Percentiles rank a stretch among this genome's conserved stretches.
Conservation (phyloP, 2,329 filamentous ascomycete genomes). For the Colletotrichum eleusines region DNA sequence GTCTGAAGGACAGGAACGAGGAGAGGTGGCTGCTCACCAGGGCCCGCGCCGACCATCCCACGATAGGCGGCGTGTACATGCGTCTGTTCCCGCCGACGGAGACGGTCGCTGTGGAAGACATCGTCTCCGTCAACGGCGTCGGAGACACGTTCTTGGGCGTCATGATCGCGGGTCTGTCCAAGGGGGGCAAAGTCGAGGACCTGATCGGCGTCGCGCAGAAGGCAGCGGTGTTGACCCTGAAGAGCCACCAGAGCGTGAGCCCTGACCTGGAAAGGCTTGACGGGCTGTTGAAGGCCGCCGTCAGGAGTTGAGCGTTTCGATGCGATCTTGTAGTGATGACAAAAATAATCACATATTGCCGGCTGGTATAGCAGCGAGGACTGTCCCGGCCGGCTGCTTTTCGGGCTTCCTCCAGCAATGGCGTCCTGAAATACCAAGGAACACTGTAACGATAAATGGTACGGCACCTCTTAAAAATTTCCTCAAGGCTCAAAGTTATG, state of each 20-base stretch:
- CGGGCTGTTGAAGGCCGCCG: constrained; percentile 50
- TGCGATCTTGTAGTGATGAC: not conserved
- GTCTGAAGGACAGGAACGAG: constrained; percentile 71
- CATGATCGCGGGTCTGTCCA: constrained; percentile 81
- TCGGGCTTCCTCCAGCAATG: not conserved
- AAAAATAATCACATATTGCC: not conserved
- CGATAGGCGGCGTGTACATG: constrained; percentile 86
- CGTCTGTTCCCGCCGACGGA: constrained; percentile 75
- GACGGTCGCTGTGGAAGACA: constrained; percentile 68
- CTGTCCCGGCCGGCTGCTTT: not conserved
- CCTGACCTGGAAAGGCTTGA: constrained; percentile 63
- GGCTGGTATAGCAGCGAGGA: not conserved
- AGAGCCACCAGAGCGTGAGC: constrained; percentile 80
- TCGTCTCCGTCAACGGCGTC: constrained; percentile 93
- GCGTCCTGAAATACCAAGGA: not conserved
- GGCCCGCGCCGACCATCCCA: constrained; percentile 62
- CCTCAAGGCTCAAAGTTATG: not conserved
- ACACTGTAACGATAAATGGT: not conserved
- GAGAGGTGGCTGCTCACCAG: constrained; percentile 80
- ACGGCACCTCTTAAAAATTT: not conserved
- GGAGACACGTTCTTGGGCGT: constrained; percentile 94
- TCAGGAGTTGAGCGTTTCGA: not conserved
- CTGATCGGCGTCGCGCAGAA: constrained; percentile 84
- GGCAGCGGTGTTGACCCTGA: constrained; percentile 83
- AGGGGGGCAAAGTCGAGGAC: constrained; percentile 66